Base-by-base conservation (phyloP, 805 yeast genomes). In the Grigorovia jiainica region DNA sequence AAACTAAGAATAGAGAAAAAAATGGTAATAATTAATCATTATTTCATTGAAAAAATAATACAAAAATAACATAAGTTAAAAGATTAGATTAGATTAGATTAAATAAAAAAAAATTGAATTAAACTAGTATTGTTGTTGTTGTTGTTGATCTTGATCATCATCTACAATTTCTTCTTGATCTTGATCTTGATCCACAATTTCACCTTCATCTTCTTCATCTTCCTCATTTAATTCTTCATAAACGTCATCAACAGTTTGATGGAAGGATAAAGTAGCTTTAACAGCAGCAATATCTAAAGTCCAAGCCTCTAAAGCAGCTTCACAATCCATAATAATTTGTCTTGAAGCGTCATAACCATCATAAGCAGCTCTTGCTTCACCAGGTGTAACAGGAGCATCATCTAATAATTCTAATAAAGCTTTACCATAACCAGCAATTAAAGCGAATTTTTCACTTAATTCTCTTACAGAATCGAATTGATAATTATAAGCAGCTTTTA, bases 341-440 rank as follows among this genome's bases (percentile, higher is more conserved):
- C 87, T 89, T 48, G 96, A 84, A 46, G 96, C 95, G 66, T 90
- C 97, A 67, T 87, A 90, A 53, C 97, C 97, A 62, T 92, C 97
- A 69, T 92, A 90, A 47, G 95, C 90, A 39, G 95, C 90, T 75
- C 97, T 87, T 52, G 95, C 82, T 75, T 90, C 97, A 73, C 98
- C 98, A 50, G 98, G 98, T 53, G 97, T 90, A 51, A 92, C 96
- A 50, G 97, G 95, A 52, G 92, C 71, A 68, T 90, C 97, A 65
- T 90, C 97, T 64, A 90, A 77, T 61, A 90, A 79, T 75, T 92
- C 97, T 62, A 92, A 76, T 53, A 90, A 72, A 36, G 96, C 96
- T 75, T 90, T 90, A 72, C 97, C 97, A 75, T 92, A 92, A 61
- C 97, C 97, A 56, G 97, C 97, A 71, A 90, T 90, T 56, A 92